Evolutionary conservation across 768 basidiomycete species (phyloP), one percentile per base, ranked within the genome.

Genomic region (Auriscalpium vulgare): DNA sequence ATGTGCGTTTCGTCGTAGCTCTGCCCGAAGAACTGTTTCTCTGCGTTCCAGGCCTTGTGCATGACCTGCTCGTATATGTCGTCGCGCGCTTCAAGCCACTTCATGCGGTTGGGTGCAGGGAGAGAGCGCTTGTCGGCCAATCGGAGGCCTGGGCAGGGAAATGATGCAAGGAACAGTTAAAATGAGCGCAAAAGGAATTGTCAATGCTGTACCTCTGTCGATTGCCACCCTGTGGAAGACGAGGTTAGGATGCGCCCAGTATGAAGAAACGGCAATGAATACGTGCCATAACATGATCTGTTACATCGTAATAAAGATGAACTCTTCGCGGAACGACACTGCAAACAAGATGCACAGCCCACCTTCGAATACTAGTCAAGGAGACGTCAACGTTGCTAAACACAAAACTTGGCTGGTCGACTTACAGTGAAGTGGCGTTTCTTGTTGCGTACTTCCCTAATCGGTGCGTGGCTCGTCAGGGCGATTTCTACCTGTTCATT

Each of bases 51-150:
- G 0, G 91, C 89, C 65, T 87, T 88, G 29, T 79, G 68, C 88
- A 94, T 92, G 61, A 98, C 88, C 59, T 97, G 87, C 68, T 98
- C 95, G 69, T 97, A 99, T 7, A 98, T 71, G 6, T 75, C 69
- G 64, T 98, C 95, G 17, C 95, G 82, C 3, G 85, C 81, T 1
- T 71, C 73, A 16, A 85, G 68, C 95, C 95, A 97, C 53, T 81
- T 76, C 45, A 67, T 67, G 16, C 87, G 81, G 13, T 78, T 78
- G 0, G 87, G 88, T 66, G 88, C 91, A 7, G 95, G 95, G 3
- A 99, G 76, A 1, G 91, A 93, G 16, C 95, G 84, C 71, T 99
- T 99, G 37, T 97, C 95, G 3, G 94, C 91, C 21, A 99, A 78
- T 10, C 95, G 88, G 6, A 98, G 76, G 6, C 88, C 84, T 85